These are phyloP conservation scores for Cercophora sp. DNA, from an alignment of 495 filamentous ascomycete genomes.

Conservation along the genomic window DNA sequence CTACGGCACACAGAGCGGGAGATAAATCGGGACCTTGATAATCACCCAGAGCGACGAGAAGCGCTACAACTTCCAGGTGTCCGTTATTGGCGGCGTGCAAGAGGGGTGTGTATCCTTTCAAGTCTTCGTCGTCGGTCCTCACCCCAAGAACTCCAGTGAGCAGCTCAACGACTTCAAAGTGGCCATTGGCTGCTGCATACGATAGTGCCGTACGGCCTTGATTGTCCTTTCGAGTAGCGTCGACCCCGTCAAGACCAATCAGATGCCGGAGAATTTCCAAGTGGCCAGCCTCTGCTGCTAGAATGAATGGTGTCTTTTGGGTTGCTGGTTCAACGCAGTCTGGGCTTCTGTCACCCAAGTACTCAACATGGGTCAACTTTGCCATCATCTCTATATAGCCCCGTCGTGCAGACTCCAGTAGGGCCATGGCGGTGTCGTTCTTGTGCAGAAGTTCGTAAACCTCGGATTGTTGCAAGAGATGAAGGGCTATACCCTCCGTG, in stretches of 20 bases:
- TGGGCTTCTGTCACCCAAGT: neutral
- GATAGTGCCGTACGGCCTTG: neutral
- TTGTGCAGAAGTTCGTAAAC: neutral
- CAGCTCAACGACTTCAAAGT: neutral
- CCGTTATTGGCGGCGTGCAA: neutral
- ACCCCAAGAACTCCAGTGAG: neutral
- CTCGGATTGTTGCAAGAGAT: neutral
- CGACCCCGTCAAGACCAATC: neutral
- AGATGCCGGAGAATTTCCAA: neutral
- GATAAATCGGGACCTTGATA: neutral
- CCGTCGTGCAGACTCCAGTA: neutral
- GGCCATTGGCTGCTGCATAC: conserved; percentile 4
- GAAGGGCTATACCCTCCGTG: neutral
- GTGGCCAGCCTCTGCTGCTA: conserved; percentile 2
- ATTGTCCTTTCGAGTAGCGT: neutral
- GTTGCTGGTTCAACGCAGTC: no score
- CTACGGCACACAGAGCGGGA: conserved; percentile 1
- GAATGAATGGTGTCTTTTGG: neutral
- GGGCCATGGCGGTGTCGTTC: neutral
- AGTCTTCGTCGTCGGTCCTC: neutral
- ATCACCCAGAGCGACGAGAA: neutral
- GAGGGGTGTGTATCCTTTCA: neutral
- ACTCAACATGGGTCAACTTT: no score
- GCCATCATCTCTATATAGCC: no score
- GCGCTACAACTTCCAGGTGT: neutral